phyloP scores from a whole-genome alignment of 129 eudicot genomes.

The Ambrosia artemisiifolia region DNA sequence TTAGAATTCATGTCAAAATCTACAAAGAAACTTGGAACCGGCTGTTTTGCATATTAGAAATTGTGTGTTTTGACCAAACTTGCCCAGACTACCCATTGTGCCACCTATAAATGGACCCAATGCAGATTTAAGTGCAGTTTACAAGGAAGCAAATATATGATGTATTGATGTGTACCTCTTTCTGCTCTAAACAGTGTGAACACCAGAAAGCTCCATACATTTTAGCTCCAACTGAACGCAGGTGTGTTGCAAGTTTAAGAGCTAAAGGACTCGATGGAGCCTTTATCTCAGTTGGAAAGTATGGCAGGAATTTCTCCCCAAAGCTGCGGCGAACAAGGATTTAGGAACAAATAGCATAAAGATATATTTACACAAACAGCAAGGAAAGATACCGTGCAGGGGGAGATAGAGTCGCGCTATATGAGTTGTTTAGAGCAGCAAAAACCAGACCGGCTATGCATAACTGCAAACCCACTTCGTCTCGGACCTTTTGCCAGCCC shows the following conservation, averaged over 20 bases:
- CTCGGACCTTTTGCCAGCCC: conserved; percentile 56
- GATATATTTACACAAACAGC: not conserved
- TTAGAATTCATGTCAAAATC: not conserved
- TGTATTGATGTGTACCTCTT: conserved; percentile 56
- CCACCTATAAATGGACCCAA: not conserved
- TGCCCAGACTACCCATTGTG: too few species aligned
- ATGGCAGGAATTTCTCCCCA: conserved; percentile 48
- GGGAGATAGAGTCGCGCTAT: conserved; percentile 42
- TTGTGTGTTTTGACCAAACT: too few species aligned
- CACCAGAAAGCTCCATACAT: conserved; percentile 99
- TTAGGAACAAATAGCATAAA: not conserved
- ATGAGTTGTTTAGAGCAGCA: conserved; percentile 63
- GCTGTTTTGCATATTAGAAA: too few species aligned
- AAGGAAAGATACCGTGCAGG: conserved; percentile 55
- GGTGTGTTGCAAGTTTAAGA: conserved; percentile 75
- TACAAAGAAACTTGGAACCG: not conserved
- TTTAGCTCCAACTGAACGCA: conserved; percentile 87
- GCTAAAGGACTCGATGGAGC: conserved; percentile 73
- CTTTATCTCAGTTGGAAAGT: conserved; percentile 62
- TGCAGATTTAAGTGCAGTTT: conserved; percentile 5
- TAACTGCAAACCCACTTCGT: conserved; percentile 58
- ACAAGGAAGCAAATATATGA: not conserved
- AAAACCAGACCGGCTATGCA: conserved; percentile 64
- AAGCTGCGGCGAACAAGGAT: conserved; percentile 35
- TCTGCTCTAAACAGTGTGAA: conserved; percentile 89